Evolutionary conservation across 192 early-diverging fungal species (phyloP).

Genomic region (Gonapodya prolifera): DNA sequence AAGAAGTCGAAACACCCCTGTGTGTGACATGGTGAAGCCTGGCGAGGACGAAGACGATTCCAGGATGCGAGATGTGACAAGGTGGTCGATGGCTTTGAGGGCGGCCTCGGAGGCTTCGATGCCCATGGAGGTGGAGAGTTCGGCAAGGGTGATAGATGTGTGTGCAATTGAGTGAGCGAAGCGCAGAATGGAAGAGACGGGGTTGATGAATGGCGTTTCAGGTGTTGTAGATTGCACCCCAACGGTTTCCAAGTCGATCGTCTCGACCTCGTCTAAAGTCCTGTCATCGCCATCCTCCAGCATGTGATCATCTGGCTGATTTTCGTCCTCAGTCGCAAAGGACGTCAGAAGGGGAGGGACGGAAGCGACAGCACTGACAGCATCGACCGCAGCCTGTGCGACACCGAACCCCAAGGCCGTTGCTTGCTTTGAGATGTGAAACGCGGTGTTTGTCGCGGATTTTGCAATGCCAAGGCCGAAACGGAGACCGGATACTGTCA

Average conservation of each 20-base stretch:
- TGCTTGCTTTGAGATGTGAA: neutral
- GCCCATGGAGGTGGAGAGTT: neutral
- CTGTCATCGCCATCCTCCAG: neutral
- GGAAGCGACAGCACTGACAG: neutral
- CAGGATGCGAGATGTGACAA: neutral
- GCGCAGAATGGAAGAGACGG: neutral
- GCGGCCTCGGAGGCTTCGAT: neutral
- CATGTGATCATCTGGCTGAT: neutral
- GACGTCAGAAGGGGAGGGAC: neutral
- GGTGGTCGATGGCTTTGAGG: neutral
- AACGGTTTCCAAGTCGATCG: neutral
- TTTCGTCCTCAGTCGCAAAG: no score
- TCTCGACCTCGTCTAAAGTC: neutral
- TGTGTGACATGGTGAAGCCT: neutral
- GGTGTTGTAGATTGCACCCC: neutral
- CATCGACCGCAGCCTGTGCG: neutral
- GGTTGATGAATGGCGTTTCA: neutral
- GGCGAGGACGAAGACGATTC: neutral
- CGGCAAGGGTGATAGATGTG: neutral
- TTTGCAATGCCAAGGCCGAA: neutral
- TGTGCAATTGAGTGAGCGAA: neutral
- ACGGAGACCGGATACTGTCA: neutral
- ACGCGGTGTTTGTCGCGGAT: neutral
- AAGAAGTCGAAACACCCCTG: neutral
- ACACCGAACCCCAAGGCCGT: neutral